phyloP scores from a whole-genome alignment of 1,284 basidiomycete species.

The Leccinum glutinopallens region DNA sequence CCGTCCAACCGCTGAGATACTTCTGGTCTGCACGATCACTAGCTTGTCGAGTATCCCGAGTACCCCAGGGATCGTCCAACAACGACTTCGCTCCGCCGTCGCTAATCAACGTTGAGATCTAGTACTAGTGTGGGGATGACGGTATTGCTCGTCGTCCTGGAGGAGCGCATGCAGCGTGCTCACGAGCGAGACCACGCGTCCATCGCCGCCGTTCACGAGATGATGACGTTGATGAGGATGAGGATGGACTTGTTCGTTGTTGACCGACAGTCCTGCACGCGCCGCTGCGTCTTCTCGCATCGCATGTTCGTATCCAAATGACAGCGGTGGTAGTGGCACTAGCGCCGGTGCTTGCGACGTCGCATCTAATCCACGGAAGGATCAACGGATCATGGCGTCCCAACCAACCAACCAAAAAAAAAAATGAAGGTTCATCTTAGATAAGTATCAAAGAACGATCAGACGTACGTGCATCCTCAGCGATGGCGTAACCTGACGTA shows the following conservation, averaged over 20 bases:
- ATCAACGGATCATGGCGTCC: slow-evolving; percentile 14
- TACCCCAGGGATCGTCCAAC: slow-evolving; percentile 45
- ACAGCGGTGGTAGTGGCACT: too few relatives aligned
- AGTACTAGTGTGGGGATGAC: slow-evolving; percentile 34
- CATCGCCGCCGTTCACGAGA: slow-evolving; percentile 13
- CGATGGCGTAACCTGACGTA: slow-evolving; percentile 27
- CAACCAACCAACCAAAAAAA: neutral
- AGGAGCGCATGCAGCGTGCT: slow-evolving; percentile 27
- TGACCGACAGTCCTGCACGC: too few relatives aligned
- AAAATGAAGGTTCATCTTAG: neutral
- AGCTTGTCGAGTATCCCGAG: slow-evolving; percentile 53
- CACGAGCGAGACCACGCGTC: slow-evolving; percentile 16
- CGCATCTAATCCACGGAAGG: slow-evolving; percentile 8
- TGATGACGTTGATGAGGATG: slow-evolving; percentile 4
- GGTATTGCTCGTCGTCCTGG: slow-evolving; percentile 28
- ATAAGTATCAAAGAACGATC: slow-evolving; percentile 17
- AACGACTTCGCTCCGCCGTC: slow-evolving; percentile 27
- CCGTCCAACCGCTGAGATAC: slow-evolving; percentile 47
- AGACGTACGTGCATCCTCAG: slow-evolving; percentile 32
- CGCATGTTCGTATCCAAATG: too few relatives aligned
- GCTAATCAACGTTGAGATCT: slow-evolving; percentile 25
- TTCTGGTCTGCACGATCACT: slow-evolving; percentile 43
- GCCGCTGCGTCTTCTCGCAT: too few relatives aligned
- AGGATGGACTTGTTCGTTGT: too few relatives aligned
- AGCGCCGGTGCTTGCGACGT: slow-evolving; percentile 11